These are phyloP conservation scores for Penstemon eatonii DNA, from an alignment of 257 asterid genomes.

Conservation along the genomic window DNA sequence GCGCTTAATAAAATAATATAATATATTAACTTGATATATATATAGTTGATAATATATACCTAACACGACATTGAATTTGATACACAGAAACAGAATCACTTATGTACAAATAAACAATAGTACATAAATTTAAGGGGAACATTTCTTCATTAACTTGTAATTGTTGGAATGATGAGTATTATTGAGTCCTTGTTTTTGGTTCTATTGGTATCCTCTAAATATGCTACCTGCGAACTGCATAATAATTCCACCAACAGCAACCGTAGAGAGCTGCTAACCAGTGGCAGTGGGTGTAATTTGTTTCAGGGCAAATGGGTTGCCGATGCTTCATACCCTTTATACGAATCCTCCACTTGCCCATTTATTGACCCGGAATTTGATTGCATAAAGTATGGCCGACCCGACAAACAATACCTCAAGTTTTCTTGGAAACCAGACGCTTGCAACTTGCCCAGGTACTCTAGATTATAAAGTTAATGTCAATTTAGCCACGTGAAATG, in stretches of 20 bases:
- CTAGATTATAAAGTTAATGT: too few species aligned
- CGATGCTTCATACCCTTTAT: slow-evolving; percentile 38
- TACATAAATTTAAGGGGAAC: too few species aligned
- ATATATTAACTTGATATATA: too few species aligned
- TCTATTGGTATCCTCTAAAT: neutral
- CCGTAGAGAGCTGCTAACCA: slow-evolving; percentile 16
- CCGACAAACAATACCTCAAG: slow-evolving; percentile 56
- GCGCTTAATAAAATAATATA: too few species aligned
- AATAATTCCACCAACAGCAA: slow-evolving; percentile 12
- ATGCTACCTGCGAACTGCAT: neutral
- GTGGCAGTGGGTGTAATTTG: slow-evolving; percentile 31
- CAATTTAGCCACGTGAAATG: too few species aligned
- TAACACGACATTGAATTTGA: too few species aligned
- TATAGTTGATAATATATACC: too few species aligned
- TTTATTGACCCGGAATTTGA: slow-evolving; percentile 51
- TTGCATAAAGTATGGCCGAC: slow-evolving; percentile 61
- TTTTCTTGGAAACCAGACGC: slow-evolving; percentile 61
- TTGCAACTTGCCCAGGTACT: slow-evolving; percentile 60
- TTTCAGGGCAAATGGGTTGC: slow-evolving; percentile 40
- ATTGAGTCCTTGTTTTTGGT: neutral
- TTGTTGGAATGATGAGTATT: neutral
- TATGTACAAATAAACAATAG: too few species aligned
- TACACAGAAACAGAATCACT: too few species aligned
- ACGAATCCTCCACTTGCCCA: slow-evolving; percentile 33
- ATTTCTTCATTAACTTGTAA: too few species aligned